These are phyloP conservation scores for Barnettozyma pratensis DNA, from an alignment of 805 yeast genomes.

Conservation along the genomic window DNA sequence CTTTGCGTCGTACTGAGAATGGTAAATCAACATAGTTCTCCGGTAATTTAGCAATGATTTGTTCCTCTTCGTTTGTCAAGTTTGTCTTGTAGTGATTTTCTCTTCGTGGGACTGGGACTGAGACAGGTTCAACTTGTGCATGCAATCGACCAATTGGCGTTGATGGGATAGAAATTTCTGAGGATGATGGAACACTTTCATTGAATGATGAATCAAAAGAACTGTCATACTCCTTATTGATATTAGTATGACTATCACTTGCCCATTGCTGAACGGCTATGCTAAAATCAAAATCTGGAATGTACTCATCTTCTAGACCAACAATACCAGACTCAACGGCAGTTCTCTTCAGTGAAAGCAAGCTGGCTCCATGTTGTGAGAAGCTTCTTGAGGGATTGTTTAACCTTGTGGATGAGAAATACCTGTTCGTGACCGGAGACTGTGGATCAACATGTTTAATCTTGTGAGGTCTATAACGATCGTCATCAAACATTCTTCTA, in stretches of 20 bases:
- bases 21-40: conserved; percentile 50
- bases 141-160: conserved; percentile 26
- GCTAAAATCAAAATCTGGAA: conserved; percentile 65
- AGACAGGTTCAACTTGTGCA: conserved; percentile 32
- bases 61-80: conserved; percentile 25
- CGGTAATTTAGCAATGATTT: conserved; percentile 36
- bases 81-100: conserved; percentile 2
- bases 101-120: conserved; percentile 27
- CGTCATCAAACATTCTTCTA: conserved; percentile 48
- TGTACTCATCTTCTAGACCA: conserved; percentile 72
- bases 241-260: conserved; percentile 7
- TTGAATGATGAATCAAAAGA: conserved; percentile 16
- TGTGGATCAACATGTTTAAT: conserved; percentile 3
- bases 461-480: conserved; percentile 40
- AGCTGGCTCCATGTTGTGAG: conserved; percentile 14
- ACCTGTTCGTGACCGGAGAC: conserved; percentile 1
- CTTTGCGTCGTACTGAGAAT: conserved; percentile 52
- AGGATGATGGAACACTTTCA: conserved; percentile 13
- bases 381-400: conserved; percentile 10
- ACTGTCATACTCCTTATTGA: conserved; percentile 5
- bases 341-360: conserved; percentile 5
- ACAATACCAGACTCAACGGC: not conserved
- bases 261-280: conserved; percentile 44
- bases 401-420: conserved; percentile 3
- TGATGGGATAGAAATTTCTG: conserved; percentile 12